Base-by-base conservation (phyloP, 768 basidiomycete genomes). In the Boletellus emodensis region DNA sequence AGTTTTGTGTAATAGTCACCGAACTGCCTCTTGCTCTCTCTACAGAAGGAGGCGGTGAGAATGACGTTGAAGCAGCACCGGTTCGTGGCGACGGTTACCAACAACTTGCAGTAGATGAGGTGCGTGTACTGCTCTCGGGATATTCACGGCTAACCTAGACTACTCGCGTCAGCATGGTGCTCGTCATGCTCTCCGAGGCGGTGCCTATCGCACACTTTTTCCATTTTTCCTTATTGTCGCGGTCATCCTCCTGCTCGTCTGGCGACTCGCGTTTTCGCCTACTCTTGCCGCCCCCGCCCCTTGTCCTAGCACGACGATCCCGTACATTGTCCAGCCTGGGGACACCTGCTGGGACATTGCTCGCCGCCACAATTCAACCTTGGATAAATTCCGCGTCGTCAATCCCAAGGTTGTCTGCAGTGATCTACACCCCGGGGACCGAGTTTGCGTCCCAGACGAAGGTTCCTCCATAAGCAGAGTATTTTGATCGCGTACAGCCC, bases 151-250 rank as follows among this genome's bases (percentile, higher is more conserved):
- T 57, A 32, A 53, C 39, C 22, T 18, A 53, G 67, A 63, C 51
- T 51, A 20, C 55, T 61, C 15, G 18, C 61, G 71, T 58, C 64
- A 74, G 40, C 62, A 64, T 46, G 66, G 65, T 30, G 40, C 63
- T 18, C 65, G 65, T 38, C 58, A 65, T 8, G 53, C 60, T 52
- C 59, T 70, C 43, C 73, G 71, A 46, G 59, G 72, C n/a, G 62
- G 66, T 10, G 71, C 80, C 6, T 85, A 85, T 59, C 77, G 79
- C 20, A 76, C 81, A 0, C 72, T 87, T 7, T 82, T 84, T 59
- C 85, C 85, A 7, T 87, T 86, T 71, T 83, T 86, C 72, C 80
- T 87, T 50, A 76, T 85, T 43, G 75, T 86, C 38, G 80, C 77
- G 11, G 83, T 81, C 47, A 52, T 80, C 17, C 74, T 87, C 36